Evolutionary conservation across 108 stramenopile genomes (phyloP), one percentile per base, ranked within the genome.

Genomic region (Fragilariopsis cylindrus): DNA sequence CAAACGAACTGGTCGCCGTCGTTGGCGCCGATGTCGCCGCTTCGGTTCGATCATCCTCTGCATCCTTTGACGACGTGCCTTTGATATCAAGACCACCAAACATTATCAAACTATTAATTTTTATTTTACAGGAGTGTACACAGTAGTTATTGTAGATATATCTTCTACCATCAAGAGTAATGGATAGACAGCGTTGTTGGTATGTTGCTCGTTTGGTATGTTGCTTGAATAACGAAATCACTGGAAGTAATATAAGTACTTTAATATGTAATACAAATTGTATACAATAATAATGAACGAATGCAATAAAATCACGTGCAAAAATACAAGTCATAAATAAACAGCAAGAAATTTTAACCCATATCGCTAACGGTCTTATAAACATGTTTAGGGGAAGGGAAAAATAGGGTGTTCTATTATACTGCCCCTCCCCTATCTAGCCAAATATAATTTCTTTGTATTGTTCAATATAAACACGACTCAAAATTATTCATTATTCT

Each of bases 61-160:
- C 58, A 47, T 69, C 79, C n/a, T 47, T 47, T 9, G 46, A 18
- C 48, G 67, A 18, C 67, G 58, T 58, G 48, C 87, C 83, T 77
- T 90, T 90, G 39, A 87, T 52, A 58, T 85, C 85, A 55, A 90
- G 57, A 11, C 89, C 89, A 49, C 89, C 89, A 76, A 90, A 90
- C 89, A 90, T 90, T 41, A 30, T 82, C 11, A 30, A 30, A 30
- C 30, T 30, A 30, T 30, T 30, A 2, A n/a, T 45, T 41, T 48
- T 13, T 54, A 45, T 56, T 67, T 11, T 57, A 9, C 8, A 47
- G 7, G 18, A 41, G 43, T 41, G 7, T 7, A 7, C 2, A 19
- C 7, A 2, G 15, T 7, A 18, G 57, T 19, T 57, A 18, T 18
- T 57, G 57, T 57, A 7, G 3, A 7, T 7, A n/a, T 57, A 1